A percentile compares a stretch with the other conserved stretches of the same genome.
phyloP scores from a whole-genome alignment of 1,139 yeast genomes.

The Nakaseomyces nivariensis region DNA sequence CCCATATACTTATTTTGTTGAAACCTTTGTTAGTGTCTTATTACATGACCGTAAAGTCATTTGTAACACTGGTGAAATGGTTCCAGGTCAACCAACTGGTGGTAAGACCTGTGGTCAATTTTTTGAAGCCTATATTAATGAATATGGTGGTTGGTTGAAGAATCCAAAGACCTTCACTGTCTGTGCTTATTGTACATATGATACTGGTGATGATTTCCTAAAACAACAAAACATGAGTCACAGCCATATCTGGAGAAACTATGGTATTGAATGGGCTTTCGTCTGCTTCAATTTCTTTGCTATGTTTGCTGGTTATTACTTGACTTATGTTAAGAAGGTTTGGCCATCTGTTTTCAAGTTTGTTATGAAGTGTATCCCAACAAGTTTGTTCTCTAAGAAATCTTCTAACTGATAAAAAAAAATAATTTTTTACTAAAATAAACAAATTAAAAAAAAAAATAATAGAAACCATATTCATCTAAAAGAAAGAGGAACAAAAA shows the following conservation, averaged over 20 bases:
- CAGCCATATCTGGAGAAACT: conserved; percentile 46
- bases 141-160: conserved; percentile 31
- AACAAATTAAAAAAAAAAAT: background rate
- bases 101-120: conserved; percentile 49
- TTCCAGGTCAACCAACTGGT: conserved; percentile 41
- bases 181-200: conserved; percentile 35
- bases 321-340: conserved; percentile 22
- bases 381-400: background rate
- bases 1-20: conserved; percentile 58
- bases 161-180: conserved; percentile 28
- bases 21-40: conserved; percentile 42
- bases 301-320: conserved; percentile 35
- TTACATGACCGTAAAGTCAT: conserved; percentile 44
- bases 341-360: conserved; percentile 16
- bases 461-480: background rate
- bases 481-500: too few species aligned
- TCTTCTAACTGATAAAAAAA: background rate
- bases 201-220: conserved; percentile 34
- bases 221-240: conserved; percentile 35
- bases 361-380: conserved; percentile 8
- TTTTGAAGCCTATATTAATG: conserved; percentile 28
- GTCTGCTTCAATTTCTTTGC: conserved; percentile 37
- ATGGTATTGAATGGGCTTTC: conserved; percentile 44
- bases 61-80: conserved; percentile 43
- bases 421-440: background rate